Conservation (phyloP, 2,329 filamentous ascomycete species). For the Cadophora sp. region DNA sequence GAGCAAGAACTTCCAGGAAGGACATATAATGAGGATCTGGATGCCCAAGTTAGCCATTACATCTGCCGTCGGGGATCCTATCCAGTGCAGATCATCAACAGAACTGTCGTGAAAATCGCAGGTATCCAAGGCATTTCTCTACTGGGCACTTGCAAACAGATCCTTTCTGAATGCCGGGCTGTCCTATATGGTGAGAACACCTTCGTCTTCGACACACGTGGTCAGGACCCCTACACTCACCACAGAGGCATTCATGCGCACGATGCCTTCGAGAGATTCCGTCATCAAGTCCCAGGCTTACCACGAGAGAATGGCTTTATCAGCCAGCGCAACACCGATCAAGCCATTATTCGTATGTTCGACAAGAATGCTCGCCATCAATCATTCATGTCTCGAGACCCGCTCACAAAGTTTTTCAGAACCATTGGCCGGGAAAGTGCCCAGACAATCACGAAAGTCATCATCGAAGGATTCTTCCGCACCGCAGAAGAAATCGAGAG, state of each 20-base stretch:
- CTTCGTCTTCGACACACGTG: slow-evolving; percentile 21
- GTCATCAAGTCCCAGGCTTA: background rate
- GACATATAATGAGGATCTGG: background rate
- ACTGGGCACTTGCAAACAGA: slow-evolving; percentile 5
- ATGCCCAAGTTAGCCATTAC: background rate
- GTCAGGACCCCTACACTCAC: background rate
- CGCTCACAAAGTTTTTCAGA: background rate
- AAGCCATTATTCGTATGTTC: background rate
- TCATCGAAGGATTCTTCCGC: background rate
- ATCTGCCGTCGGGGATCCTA: background rate
- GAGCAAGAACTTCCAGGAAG: background rate
- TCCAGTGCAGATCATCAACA: background rate
- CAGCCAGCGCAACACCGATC: background rate
- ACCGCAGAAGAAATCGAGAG: background rate
- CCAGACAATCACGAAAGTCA: background rate
- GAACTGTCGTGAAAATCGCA: background rate
- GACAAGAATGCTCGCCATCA: background rate
- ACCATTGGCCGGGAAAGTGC: slow-evolving; percentile 4
- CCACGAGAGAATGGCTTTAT: background rate
- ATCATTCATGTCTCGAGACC: slow-evolving; percentile 1
- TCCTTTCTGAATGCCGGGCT: background rate
- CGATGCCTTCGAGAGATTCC: background rate
- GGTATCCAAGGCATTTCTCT: background rate
- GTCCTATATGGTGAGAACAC: slow-evolving; percentile 19
- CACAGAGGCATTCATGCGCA: background rate